Base-by-base conservation (phyloP, 371 early-diverging fungal genomes). In the Syncephalastrum sp. region DNA sequence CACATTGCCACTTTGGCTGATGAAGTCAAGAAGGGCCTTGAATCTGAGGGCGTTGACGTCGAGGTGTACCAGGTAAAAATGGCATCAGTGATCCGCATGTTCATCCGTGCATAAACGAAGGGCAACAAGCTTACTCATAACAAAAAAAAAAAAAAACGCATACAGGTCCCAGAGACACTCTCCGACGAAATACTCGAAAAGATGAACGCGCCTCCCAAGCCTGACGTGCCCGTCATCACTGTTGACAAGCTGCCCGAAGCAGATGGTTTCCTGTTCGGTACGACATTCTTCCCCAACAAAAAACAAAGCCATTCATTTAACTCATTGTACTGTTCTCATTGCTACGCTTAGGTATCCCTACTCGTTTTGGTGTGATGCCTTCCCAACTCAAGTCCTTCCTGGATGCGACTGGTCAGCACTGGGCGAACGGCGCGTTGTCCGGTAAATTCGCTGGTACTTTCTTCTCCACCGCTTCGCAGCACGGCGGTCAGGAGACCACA, bases 231-330 rank as follows among this genome's bases (percentile, higher is more conserved):
- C 12, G 72, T 83, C 45, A 77, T 88, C 54, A 72, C 81, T 17
- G 65, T 83, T 19, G 78, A 72, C 21, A 72, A 85, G 13, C 65
- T 92, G 14, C 65, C 59, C 15, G 79, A 87, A 54, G 86, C 88
- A 17, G 94, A 94, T 64, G 94, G 89, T 24, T 67, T 88, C 70
- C 54, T 93, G 33, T 87, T 92, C 57, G 94, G 94, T 33, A 33
- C 23, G 38, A 33, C 12, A 8, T 33, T 10, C 8, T 10, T 33
- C 38, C 38, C 38, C 38, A 33, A 33, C 38, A 33, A 33, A 33
- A 33, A 33, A 33, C 38, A 33, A 6, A 33, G 38, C 38, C 5
- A 33, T 33, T 5, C 12, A 33, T 10, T 10, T 10, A 33, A 33
- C 38, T 33, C 10, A 33, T 12, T 12, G 8, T 10, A 10, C 38